phyloP scores from a whole-genome alignment of 2,329 filamentous ascomycete species.

The Pseudocercospora crystallina region DNA sequence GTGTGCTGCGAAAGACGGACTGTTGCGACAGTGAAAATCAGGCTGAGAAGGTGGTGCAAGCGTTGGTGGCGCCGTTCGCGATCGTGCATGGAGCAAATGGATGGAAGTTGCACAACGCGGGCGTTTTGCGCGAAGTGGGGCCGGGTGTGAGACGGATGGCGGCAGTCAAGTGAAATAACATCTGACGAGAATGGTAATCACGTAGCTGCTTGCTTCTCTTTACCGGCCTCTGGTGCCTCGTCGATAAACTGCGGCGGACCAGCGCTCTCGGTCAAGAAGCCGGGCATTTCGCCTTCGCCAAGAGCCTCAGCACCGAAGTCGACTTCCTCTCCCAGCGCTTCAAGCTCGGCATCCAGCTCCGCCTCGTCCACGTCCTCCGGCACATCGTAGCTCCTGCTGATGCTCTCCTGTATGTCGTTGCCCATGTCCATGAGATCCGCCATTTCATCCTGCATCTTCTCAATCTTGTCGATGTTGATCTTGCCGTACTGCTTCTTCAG shows the following conservation, averaged over 20 bases:
- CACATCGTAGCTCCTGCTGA: slow-evolving; percentile 86
- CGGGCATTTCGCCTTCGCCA: slow-evolving; percentile 63
- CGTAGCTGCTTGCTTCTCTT: slow-evolving; percentile 34
- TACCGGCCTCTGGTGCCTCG: slow-evolving; percentile 63
- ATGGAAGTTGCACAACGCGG: slow-evolving; percentile 2
- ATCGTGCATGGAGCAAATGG: slow-evolving; percentile 1
- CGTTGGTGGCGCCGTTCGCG: not conserved
- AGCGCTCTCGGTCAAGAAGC: slow-evolving; percentile 78
- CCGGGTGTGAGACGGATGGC: not conserved
- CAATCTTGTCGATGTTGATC: slow-evolving; percentile 96
- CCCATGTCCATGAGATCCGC: slow-evolving; percentile 95
- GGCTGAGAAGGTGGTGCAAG: too few species aligned
- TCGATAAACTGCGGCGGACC: slow-evolving; percentile 85
- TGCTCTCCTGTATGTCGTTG: slow-evolving; percentile 96
- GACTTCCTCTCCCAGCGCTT: slow-evolving; percentile 91
- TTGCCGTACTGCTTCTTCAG: slow-evolving; percentile 93
- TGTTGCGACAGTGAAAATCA: not conserved
- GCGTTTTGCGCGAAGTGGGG: slow-evolving; percentile 2
- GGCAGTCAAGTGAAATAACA: not conserved
- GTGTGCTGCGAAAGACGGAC: not conserved
- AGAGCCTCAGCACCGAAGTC: slow-evolving; percentile 71
- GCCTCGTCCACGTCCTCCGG: slow-evolving; percentile 97
- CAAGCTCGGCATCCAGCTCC: slow-evolving; percentile 92
- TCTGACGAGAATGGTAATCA: slow-evolving; percentile 13
- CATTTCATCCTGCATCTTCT: slow-evolving; percentile 98